A percentile compares a stretch with the other conserved stretches of the same genome.
Conservation (phyloP, 306 rosid species). For the Benincasa hispida region DNA sequence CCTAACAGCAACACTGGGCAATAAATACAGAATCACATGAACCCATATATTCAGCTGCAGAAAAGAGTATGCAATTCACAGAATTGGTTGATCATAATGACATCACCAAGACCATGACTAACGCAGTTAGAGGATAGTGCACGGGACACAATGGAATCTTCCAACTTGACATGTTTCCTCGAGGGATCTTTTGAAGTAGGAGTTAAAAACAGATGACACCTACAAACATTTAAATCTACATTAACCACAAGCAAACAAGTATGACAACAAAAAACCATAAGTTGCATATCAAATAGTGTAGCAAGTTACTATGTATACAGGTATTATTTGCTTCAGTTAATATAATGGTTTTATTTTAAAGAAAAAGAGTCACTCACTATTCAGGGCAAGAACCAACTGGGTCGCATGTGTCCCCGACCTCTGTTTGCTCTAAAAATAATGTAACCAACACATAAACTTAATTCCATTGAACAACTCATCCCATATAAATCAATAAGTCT, state of each 20-base stretch:
- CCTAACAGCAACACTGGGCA: neutral
- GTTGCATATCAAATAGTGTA: neutral
- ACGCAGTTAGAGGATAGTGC: slow-evolving; percentile 25
- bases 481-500: too few species aligned
- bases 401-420: too few species aligned
- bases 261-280: neutral
- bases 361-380: too few species aligned
- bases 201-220: slow-evolving; percentile 18
- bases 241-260: slow-evolving; percentile 5
- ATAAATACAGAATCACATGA: neutral
- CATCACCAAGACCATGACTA: slow-evolving; percentile 20
- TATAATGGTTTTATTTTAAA: too few species aligned
- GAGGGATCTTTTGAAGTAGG: slow-evolving; percentile 23
- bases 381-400: too few species aligned
- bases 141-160: slow-evolving; percentile 16
- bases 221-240: slow-evolving; percentile 18
- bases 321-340: neutral
- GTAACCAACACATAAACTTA: too few species aligned
- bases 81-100: slow-evolving; percentile 5
- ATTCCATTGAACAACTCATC: too few species aligned
- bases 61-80: slow-evolving; percentile 4
- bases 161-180: slow-evolving; percentile 37
- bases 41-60: neutral
- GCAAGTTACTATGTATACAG: neutral
- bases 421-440: too few species aligned